These are phyloP conservation scores for Mycena kentingensis DNA, from an alignment of 768 basidiomycete genomes.

Conservation along the genomic window DNA sequence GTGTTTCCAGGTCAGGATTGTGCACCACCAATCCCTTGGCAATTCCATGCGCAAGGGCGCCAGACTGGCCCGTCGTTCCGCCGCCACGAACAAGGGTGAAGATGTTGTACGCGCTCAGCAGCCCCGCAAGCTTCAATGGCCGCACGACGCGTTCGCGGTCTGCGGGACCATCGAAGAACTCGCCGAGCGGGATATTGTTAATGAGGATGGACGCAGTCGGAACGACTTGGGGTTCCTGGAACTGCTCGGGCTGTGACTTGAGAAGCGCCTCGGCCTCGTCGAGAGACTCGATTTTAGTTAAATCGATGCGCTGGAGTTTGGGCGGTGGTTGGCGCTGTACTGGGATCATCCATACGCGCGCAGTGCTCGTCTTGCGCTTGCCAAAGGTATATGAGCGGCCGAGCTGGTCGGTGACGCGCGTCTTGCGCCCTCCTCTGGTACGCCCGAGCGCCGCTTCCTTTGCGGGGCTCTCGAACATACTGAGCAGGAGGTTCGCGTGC, in stretches of 20 bases:
- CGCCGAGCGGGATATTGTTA: slow-evolving; percentile 78
- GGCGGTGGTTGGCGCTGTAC: slow-evolving; percentile 32
- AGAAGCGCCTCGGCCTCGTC: slow-evolving; percentile 18
- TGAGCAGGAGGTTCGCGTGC: slow-evolving; percentile 53
- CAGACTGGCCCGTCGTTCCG: slow-evolving; percentile 91
- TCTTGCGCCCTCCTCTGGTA: slow-evolving; percentile 58
- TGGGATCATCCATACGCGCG: slow-evolving; percentile 92
- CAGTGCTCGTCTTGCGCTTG: slow-evolving; percentile 85
- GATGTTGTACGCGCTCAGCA: slow-evolving; percentile 82
- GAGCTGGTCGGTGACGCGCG: slow-evolving; percentile 63
- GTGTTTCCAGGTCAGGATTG: slow-evolving; percentile 60
- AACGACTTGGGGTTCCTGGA: slow-evolving; percentile 32
- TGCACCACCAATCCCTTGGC: slow-evolving; percentile 74
- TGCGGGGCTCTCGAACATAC: slow-evolving; percentile 66
- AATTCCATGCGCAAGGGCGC: slow-evolving; percentile 77
- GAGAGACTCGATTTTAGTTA: slow-evolving; percentile 29
- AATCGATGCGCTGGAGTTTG: slow-evolving; percentile 22
- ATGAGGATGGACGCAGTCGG: slow-evolving; percentile 71
- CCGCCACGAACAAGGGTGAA: slow-evolving; percentile 81
- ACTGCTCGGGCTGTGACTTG: slow-evolving; percentile 17
- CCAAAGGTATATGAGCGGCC: slow-evolving; percentile 90
- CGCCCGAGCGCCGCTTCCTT: slow-evolving; percentile 49
- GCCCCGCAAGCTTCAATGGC: slow-evolving; percentile 81
- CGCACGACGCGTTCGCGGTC: slow-evolving; percentile 84
- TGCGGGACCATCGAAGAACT: slow-evolving; percentile 72